Evolutionary conservation across 352 stramenopile genomes (phyloP), one percentile per base, ranked within the genome.

Genomic region (Phytophthora kernoviae): DNA sequence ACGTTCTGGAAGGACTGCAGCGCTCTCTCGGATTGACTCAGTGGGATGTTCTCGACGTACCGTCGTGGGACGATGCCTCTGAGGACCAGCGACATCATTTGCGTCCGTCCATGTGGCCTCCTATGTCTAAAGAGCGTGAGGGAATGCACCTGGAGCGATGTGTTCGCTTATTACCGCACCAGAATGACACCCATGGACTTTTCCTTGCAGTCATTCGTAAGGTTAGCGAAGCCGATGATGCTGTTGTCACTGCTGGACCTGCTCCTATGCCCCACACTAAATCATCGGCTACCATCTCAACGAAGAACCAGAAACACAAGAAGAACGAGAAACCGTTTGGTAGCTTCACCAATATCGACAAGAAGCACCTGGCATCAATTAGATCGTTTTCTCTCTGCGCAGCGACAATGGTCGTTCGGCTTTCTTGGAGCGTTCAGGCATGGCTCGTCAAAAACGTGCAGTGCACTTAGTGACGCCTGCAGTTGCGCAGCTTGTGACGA

Each of bases 161-260:
- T 70, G 79, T 97, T 50, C 91, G 97, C 2, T 58, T 99, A 21
- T 77, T 99, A 12, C 98, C 98, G 17, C 97, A 99, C 56, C 93
- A 99, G 56, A 96, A 99, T 54, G 90, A 99, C 69, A 98, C 96
- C 0, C 96, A 98, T 47, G 98, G 96, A 0, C 98, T 99, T 57
- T 99, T 99, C 68, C 60, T 99, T n/a, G 92, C 91, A 14, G 78
- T 99, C 11, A 85, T 99, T 24, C 96, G 96, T 57, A 92, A 91
- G 54, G 45, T 75, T 47, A 62, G 65, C 51, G 71, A 70, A 17
- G 10, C 51, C 4, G 43, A 64, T 12, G 45, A 52, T 41, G 36
- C 40, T 42, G 41, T 33, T 20, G 65, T 79, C 20, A 64, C 64
- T 40, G 76, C 70, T 4, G 79, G 81, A 34, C 70, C 80, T 36